Evolutionary conservation across 768 basidiomycete genomes (phyloP).

Genomic region (Tephrocybe rancida): DNA sequence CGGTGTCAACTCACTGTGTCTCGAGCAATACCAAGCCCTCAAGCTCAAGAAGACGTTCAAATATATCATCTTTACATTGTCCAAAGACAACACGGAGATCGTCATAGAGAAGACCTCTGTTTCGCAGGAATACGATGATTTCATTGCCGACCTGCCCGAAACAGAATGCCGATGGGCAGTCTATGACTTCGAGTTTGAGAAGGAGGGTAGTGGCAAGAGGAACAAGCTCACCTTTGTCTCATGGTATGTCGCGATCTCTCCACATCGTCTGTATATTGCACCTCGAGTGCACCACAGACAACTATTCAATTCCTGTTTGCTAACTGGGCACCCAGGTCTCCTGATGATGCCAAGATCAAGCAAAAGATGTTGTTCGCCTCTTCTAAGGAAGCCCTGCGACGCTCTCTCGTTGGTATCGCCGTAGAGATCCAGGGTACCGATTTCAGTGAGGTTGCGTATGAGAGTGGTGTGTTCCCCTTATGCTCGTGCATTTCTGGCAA

Average conservation of each 20-base stretch:
- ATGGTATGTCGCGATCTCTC: constrained; percentile 63
- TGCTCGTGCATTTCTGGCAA: background rate
- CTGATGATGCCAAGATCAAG: constrained; percentile 83
- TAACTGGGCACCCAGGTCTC: constrained; percentile 65
- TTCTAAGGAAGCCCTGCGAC: constrained; percentile 80
- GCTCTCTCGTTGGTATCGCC: constrained; percentile 72
- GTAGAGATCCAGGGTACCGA: constrained; percentile 90
- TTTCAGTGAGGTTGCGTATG: constrained; percentile 67
- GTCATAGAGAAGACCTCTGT: constrained; percentile 69
- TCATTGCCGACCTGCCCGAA: constrained; percentile 74
- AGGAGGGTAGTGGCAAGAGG: constrained; percentile 72
- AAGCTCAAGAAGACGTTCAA: constrained; percentile 78
- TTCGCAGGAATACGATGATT: constrained; percentile 63
- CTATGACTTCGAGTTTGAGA: constrained; percentile 87
- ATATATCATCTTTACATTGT: constrained; percentile 84
- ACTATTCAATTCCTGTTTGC: constrained; percentile 18
- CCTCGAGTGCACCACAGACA: too few relatives aligned
- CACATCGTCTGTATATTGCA: background rate
- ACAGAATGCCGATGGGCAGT: constrained; percentile 85
- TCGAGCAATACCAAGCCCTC: constrained; percentile 62
- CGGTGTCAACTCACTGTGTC: constrained; percentile 56
- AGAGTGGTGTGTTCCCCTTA: constrained; percentile 54
- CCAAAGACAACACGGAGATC: constrained; percentile 65
- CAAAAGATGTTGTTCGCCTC: constrained; percentile 93
- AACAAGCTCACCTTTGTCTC: constrained; percentile 85